phyloP scores from a whole-genome alignment of 2,329 filamentous ascomycete genomes.

The Arthrobotrys iridis region DNA sequence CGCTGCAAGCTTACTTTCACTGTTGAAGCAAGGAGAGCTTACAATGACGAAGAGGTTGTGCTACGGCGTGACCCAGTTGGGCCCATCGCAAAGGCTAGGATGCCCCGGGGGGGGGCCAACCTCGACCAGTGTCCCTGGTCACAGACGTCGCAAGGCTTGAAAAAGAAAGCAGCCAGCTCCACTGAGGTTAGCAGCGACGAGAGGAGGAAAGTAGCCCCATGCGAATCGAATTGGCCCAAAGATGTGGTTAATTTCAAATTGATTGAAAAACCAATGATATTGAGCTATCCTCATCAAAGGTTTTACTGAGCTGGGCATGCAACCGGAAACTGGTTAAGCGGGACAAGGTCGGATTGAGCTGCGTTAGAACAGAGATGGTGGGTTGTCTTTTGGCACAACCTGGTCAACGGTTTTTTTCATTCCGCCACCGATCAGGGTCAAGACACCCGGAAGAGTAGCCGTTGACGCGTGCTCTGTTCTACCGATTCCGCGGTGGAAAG shows the following conservation, averaged over 20 bases:
- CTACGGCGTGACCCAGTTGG: constrained; percentile 44
- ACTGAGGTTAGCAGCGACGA: constrained; percentile 29
- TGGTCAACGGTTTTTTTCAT: constrained; percentile 53
- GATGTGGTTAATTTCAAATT: constrained; percentile 54
- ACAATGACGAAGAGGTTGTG: constrained; percentile 54
- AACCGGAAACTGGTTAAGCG: constrained; percentile 45
- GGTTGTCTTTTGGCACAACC: constrained; percentile 39
- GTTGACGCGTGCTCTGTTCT: constrained; percentile 55
- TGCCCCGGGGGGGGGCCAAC: constrained; percentile 38
- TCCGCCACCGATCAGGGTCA: constrained; percentile 52
- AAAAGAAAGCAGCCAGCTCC: constrained; percentile 48
- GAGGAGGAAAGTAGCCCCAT: constrained; percentile 38
- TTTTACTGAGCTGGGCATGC: constrained; percentile 31
- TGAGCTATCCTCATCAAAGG: constrained; percentile 48
- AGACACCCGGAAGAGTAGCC: constrained; percentile 54
- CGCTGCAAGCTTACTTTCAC: constrained; percentile 44
- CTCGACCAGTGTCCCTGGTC: constrained; percentile 34
- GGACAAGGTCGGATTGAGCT: constrained; percentile 39
- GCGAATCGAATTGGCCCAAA: constrained; percentile 46
- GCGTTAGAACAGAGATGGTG: constrained; percentile 20
- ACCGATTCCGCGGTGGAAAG: constrained; percentile 54
- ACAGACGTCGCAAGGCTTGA: constrained; percentile 35
- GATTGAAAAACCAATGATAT: constrained; percentile 53
- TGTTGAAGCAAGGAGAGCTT: constrained; percentile 54
- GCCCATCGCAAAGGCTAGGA: constrained; percentile 47